Evolutionary conservation across 75 land plant genomes (phyloP), one percentile per base, ranked within the genome.

Genomic region (Isoetes taiwanensis): DNA sequence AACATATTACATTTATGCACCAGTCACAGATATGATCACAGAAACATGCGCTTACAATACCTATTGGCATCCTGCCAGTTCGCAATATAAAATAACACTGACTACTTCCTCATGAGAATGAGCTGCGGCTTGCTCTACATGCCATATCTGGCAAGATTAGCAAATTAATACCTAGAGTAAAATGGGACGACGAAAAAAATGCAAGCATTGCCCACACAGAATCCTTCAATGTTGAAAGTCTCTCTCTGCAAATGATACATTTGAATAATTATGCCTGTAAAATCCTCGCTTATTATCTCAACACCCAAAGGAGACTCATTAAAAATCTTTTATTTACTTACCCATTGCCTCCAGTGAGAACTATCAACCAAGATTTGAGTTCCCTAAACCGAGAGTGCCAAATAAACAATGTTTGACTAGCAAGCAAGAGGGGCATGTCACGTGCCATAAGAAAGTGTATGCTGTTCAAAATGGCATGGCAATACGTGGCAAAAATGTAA

Each of bases 311-410:
- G 6, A 27, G 56, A 0, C 2, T 24, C 41, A 38, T 23, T 3
- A 17, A 8, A 37, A 57, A 34, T 10, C 23, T 30, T 11, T 23
- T 16, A 19, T 38, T 2, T 16, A 26, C 2, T 67, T 67, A 86
- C 97, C 88, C 71, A 37, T 56, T 17, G 62, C 71, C 69, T 61
- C 62, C 39, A 43, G 63, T 53, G 56, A 86, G 80, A 30, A 81
- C 32, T 32, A 79, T 54, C 50, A 91, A 90, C 96, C 97, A 90
- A 62, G 79, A 77, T 2, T 78, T 43, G 21, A 90, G 42, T 52
- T 90, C 88, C 62, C 64, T 71, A 56, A 84, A 74, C 9, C 88
- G 80, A 25, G 83, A 70, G 8, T 65, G 78, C 3, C 86, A 43
- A 65, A 75, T 78, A 34, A 64, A 68, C 61, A 69, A 64, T 23